phyloP scores from a whole-genome alignment of 495 filamentous ascomycete species.

The Aspergillus ellipticus region DNA sequence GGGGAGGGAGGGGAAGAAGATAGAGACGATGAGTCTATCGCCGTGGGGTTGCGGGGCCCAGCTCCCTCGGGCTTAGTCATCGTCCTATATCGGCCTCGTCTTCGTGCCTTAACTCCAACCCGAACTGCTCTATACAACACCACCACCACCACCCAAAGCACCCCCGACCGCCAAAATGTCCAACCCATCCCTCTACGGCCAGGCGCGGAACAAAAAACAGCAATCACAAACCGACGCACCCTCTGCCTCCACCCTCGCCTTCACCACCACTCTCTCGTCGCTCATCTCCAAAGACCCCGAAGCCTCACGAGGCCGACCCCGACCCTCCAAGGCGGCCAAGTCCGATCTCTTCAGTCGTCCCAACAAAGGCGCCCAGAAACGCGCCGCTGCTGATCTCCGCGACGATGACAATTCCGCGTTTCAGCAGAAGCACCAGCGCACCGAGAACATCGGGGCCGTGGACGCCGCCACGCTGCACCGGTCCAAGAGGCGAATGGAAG shows the following conservation, averaged over 20 bases:
- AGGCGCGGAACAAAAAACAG: constrained; percentile 50
- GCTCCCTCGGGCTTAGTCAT: constrained; percentile 9
- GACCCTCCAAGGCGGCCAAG: constrained; percentile 61
- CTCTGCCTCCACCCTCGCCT: constrained; percentile 72
- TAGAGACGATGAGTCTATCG: constrained; percentile 13
- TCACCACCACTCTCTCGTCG: constrained; percentile 72
- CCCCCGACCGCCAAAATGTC: constrained; percentile 16
- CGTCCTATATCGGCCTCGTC: constrained; percentile 3
- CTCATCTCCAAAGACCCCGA: constrained; percentile 56
- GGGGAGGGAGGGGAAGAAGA: too few species aligned
- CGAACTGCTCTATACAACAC: not conserved
- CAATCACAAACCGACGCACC: constrained; percentile 48
- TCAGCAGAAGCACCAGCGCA: constrained; percentile 33
- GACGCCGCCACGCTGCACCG: constrained; percentile 50
- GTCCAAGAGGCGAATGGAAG: constrained; percentile 73
- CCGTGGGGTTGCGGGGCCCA: constrained; percentile 5
- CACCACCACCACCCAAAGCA: not conserved
- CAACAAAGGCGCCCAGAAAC: constrained; percentile 67
- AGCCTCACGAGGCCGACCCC: constrained; percentile 49
- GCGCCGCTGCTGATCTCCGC: constrained; percentile 48
- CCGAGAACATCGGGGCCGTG: constrained; percentile 37
- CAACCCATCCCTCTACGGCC: constrained; percentile 61
- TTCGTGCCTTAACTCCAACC: not conserved
- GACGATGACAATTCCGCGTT: constrained; percentile 35
- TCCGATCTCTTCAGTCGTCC: constrained; percentile 66